phyloP scores from a whole-genome alignment of 2,329 filamentous ascomycete species.

The Corynespora cassiicola region DNA sequence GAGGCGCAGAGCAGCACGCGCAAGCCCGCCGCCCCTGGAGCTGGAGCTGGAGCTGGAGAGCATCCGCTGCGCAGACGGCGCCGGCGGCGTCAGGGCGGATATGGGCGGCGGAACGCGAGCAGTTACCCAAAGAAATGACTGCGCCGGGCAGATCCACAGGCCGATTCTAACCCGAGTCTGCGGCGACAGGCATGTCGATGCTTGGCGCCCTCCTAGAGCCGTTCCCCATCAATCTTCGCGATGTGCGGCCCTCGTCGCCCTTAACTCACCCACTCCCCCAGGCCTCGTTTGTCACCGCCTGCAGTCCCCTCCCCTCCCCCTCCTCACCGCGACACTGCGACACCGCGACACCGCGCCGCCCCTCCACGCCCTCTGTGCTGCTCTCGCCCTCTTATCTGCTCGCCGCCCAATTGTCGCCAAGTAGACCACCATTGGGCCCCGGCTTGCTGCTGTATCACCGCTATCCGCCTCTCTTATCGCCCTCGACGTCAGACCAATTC shows the following conservation, averaged over 20 bases:
- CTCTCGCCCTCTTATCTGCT: conserved; percentile 12
- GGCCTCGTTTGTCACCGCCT: conserved; percentile 6
- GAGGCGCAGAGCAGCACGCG: no score
- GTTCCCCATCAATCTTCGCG: conserved; percentile 16
- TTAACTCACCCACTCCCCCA: conserved; percentile 10
- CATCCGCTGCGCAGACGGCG: no score
- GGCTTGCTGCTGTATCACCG: conserved; percentile 39
- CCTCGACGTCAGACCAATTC: conserved; percentile 41
- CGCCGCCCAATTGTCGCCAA: conserved; percentile 24
- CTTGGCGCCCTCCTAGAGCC: no score
- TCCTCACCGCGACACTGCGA: conserved; percentile 1
- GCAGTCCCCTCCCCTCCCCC: conserved; percentile 1
- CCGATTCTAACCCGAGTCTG: conserved; percentile 21
- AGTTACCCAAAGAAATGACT: conserved; percentile 21
- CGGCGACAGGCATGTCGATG: conserved; percentile 16
- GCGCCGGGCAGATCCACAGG: no score
- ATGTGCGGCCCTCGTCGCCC: conserved; percentile 15
- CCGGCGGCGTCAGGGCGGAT: no score
- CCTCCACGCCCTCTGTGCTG: not conserved
- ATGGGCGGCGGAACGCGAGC: conserved; percentile 11
- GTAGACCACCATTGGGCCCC: conserved; percentile 26
- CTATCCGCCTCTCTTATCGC: conserved; percentile 42
- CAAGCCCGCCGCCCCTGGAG: no score
- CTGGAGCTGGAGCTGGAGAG: no score
- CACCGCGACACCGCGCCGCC: conserved; percentile 3